Conservation (phyloP, 345 rosid genomes). For the Sapria himalayana region DNA sequence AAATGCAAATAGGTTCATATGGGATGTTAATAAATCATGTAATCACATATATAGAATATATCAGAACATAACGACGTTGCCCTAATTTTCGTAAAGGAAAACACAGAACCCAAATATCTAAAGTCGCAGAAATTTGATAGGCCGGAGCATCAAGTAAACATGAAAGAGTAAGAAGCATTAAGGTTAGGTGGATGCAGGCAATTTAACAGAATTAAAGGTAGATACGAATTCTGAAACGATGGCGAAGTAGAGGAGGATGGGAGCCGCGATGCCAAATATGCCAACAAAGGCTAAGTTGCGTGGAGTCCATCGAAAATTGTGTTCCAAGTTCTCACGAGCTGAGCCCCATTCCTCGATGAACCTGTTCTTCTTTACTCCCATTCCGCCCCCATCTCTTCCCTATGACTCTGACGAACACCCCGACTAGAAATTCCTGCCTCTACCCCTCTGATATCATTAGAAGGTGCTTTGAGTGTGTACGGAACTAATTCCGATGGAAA, state of each 20-base stretch:
- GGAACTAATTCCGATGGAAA: no score
- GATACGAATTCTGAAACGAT: conserved; percentile 66
- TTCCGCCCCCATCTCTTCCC: conserved; percentile 96
- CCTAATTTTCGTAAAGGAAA: not conserved
- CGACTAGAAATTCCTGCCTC: no score
- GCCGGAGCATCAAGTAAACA: not conserved
- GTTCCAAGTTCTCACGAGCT: conserved; percentile 73
- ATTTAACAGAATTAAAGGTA: not conserved
- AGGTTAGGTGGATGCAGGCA: conserved; percentile 3
- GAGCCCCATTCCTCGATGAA: conserved; percentile 87
- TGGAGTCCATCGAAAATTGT: conserved; percentile 87
- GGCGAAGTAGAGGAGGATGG: conserved; percentile 65
- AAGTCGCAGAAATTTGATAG: not conserved
- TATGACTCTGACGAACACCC: no score
- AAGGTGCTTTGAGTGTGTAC: no score
- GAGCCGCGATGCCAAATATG: conserved; percentile 72
- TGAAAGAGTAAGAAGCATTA: not conserved
- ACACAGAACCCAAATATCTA: not conserved
- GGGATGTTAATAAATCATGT: no score
- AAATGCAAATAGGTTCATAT: no score
- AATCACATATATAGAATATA: no score
- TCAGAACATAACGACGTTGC: no score
- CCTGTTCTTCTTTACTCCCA: conserved; percentile 77
- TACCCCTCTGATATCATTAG: no score
- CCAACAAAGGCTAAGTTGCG: conserved; percentile 81